phyloP scores from a whole-genome alignment of 768 basidiomycete species.

The Suillus cothurnatus region DNA sequence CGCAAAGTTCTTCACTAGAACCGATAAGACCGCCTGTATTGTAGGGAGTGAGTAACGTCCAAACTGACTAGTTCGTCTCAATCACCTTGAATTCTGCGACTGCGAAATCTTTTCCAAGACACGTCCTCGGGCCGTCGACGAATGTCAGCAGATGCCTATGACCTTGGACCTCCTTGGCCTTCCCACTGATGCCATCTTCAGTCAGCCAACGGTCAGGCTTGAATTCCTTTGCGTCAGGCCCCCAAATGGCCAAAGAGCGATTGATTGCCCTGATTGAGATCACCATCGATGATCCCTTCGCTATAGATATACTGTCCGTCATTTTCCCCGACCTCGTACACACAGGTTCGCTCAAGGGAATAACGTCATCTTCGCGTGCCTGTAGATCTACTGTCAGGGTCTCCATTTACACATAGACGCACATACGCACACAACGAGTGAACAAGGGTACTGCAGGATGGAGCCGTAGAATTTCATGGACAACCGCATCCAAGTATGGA shows the following conservation, averaged over 20 bases:
- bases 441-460: conserved; percentile 37
- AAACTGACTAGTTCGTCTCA: neutral
- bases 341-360: conserved; percentile 39
- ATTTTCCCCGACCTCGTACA: conserved; percentile 27
- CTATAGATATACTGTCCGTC: conserved; percentile 34
- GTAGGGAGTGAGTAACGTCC: neutral
- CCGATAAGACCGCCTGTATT: conserved; percentile 42
- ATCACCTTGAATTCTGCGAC: conserved; percentile 43
- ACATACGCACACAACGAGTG: conserved; percentile 30
- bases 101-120: conserved; percentile 47
- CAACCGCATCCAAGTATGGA: conserved; percentile 46
- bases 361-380: conserved; percentile 41
- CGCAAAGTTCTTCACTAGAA: conserved; percentile 36
- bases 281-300: conserved; percentile 41
- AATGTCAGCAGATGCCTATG: conserved; percentile 47
- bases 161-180: conserved; percentile 39
- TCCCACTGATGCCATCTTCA: conserved; percentile 28
- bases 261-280: conserved; percentile 45
- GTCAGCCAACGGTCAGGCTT: conserved; percentile 46
- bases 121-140: conserved; percentile 46
- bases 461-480: conserved; percentile 41
- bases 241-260: conserved; percentile 44
- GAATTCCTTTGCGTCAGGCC: conserved; percentile 44
- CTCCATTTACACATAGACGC: neutral
- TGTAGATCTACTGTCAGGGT: conserved; percentile 15